Base-by-base conservation (phyloP, 176 grass and related monocot genomes). In the Zoysia pacifica region DNA sequence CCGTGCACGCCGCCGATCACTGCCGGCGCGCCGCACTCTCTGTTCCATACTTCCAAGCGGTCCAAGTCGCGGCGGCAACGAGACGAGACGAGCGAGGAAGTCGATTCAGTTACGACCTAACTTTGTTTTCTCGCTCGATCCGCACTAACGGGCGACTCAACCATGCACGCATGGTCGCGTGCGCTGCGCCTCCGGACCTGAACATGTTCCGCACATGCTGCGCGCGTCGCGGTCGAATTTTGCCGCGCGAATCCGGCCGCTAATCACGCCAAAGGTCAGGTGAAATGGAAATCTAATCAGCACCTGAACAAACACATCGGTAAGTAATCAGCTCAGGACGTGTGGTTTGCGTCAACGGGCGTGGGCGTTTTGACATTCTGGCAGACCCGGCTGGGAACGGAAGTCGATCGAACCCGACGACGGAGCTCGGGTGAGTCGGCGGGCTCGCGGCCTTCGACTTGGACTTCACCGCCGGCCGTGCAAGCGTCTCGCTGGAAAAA, bases 101-200 rank as follows among this genome's bases (percentile, higher is more conserved):
- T n/a, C 16, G 70, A 41, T 80, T 76, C 73, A 7, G 74, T 37
- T 39, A 5, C 3, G 61, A 40, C 62, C 62, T 65, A 40, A 65
- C 46, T 36, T 65, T 16, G 38, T 78, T 53, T 76, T 78, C 4
- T 64, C 61, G 86, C 62, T 79, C 80, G 36, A 87, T 73, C 68
- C 80, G 74, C 86, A 83, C 80, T 83, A 28, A 9, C 80, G 36
- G 40, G 58, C n/a, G 74, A 28, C 39, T 61, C 56, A 58, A 58
- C 35, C 70, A 42, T 20, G 37, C 62, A 70, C 65, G 28, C 28
- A 28, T 28, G 28, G 28, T 28, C 28, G 28, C 28, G 28, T 5
- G 20, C 35, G 42, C 28, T 28, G 28, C 28, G 28, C 28, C 28
- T 28, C 28, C 28, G 28, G 28, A 28, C 28, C 28, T 28, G 28